Percentiles rank a stretch among this genome's conserved stretches.
These are phyloP conservation scores for Colletotrichum sp. DNA, from an alignment of 2,329 filamentous ascomycete genomes.

Conservation along the genomic window DNA sequence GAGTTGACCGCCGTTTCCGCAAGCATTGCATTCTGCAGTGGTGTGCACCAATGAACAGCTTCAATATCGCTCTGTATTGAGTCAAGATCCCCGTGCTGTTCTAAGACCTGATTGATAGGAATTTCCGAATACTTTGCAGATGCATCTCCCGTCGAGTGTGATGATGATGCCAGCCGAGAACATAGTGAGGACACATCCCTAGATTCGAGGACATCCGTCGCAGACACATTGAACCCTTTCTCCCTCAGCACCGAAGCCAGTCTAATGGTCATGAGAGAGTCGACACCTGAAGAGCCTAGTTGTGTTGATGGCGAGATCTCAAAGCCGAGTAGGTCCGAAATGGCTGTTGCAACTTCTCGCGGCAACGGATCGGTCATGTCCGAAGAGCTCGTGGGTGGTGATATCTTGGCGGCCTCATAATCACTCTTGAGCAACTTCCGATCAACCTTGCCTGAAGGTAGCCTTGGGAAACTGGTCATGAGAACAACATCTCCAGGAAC, in stretches of 20 bases:
- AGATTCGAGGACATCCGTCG: slow-evolving; percentile 66
- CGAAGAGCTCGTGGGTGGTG: background rate
- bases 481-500: slow-evolving; percentile 76
- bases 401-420: slow-evolving; percentile 4
- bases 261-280: slow-evolving; percentile 59
- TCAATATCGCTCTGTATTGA: slow-evolving; percentile 30
- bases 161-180: background rate
- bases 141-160: background rate
- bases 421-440: slow-evolving; percentile 59
- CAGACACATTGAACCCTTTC: slow-evolving; percentile 59
- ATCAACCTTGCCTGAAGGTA: slow-evolving; percentile 87
- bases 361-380: slow-evolving; percentile 16
- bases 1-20: slow-evolving; percentile 69
- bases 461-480: slow-evolving; percentile 69
- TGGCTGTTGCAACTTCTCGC: slow-evolving; percentile 40
- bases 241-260: slow-evolving; percentile 69
- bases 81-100: background rate
- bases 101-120: background rate
- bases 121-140: background rate
- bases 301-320: slow-evolving; percentile 41
- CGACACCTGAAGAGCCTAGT: slow-evolving; percentile 63
- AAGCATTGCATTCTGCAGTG: slow-evolving; percentile 82
- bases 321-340: slow-evolving; percentile 46
- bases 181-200: slow-evolving; percentile 35
- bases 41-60: slow-evolving; percentile 67